Evolutionary conservation across 768 basidiomycete species (phyloP).

Genomic region (Chalciporus sphaerocephalus): DNA sequence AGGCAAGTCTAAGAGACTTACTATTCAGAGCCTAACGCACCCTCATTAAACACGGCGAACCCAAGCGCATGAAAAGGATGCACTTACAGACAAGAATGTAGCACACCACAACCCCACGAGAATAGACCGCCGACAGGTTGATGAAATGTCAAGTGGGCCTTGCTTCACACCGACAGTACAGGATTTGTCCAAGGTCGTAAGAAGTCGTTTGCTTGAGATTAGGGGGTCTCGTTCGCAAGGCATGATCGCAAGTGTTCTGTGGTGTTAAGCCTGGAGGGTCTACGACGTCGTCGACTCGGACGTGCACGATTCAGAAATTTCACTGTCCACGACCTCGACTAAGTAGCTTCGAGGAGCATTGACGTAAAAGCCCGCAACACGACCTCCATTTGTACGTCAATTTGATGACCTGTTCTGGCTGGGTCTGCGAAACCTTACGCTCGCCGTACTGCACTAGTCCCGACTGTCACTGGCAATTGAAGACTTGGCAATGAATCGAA

Average conservation of each 20-base stretch:
- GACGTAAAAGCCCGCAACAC: background rate
- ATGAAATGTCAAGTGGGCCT: conserved; percentile 55
- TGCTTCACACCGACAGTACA: background rate
- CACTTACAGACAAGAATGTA: conserved; percentile 59
- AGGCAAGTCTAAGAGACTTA: background rate
- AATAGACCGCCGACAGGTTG: conserved; percentile 52
- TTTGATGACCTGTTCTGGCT: no score
- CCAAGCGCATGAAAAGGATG: background rate
- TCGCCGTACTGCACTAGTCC: no score
- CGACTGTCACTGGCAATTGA: background rate
- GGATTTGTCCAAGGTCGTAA: conserved; percentile 1
- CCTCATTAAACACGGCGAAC: background rate
- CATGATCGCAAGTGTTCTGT: background rate
- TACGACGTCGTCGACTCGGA: background rate
- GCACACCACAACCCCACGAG: conserved; percentile 61
- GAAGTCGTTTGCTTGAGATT: conserved; percentile 2
- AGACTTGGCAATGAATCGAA: no score
- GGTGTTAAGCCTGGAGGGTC: background rate
- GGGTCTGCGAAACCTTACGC: no score
- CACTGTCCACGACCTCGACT: background rate
- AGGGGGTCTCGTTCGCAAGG: conserved; percentile 20
- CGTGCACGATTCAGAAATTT: background rate
- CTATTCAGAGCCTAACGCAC: background rate
- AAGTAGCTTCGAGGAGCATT: background rate
- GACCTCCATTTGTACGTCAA: background rate